A percentile compares a stretch with the other conserved stretches of the same genome.
These are phyloP conservation scores for Populus ilicifolia DNA, from an alignment of 345 rosid species.

Conservation along the genomic window DNA sequence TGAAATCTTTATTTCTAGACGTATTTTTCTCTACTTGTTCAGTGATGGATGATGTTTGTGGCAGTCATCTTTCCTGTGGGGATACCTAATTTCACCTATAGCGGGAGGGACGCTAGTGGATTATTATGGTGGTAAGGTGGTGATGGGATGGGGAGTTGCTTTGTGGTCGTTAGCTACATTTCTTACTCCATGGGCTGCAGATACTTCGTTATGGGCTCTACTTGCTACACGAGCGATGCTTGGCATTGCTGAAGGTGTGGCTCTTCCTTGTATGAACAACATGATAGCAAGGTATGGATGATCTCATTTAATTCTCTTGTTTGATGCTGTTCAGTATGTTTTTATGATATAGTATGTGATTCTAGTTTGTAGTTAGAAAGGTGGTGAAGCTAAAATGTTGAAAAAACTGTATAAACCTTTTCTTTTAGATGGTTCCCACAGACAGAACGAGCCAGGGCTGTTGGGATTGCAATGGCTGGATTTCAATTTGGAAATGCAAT, in stretches of 20 bases:
- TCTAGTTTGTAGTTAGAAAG: constrained; percentile 9
- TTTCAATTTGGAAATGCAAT: constrained; percentile 88
- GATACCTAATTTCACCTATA: constrained; percentile 88
- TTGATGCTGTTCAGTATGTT: constrained; percentile 11
- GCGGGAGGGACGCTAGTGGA: constrained; percentile 92
- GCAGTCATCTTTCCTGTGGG: constrained; percentile 96
- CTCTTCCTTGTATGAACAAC: constrained; percentile 98
- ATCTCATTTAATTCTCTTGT: constrained; percentile 12
- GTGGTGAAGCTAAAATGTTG: constrained; percentile 28
- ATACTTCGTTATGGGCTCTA: constrained; percentile 62
- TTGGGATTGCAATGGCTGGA: constrained; percentile 93
- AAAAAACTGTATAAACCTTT: constrained; percentile 28
- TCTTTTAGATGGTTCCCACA: constrained; percentile 90
- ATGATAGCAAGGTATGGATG: constrained; percentile 77
- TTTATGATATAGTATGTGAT: constrained; percentile 5
- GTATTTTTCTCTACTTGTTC: constrained; percentile 8
- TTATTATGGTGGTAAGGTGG: constrained; percentile 82
- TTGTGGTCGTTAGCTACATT: constrained; percentile 92
- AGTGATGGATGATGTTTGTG: constrained; percentile 21
- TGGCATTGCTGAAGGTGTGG: constrained; percentile 96
- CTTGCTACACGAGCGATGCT: constrained; percentile 71
- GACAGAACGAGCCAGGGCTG: constrained; percentile 91
- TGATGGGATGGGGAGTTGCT: constrained; percentile 93
- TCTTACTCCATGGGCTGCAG: constrained; percentile 97
- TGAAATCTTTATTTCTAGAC: background rate